A percentile compares a stretch with the other conserved stretches of the same genome.
Evolutionary conservation across 306 rosid genomes (phyloP).

Genomic region (Cucumis sativus): DNA sequence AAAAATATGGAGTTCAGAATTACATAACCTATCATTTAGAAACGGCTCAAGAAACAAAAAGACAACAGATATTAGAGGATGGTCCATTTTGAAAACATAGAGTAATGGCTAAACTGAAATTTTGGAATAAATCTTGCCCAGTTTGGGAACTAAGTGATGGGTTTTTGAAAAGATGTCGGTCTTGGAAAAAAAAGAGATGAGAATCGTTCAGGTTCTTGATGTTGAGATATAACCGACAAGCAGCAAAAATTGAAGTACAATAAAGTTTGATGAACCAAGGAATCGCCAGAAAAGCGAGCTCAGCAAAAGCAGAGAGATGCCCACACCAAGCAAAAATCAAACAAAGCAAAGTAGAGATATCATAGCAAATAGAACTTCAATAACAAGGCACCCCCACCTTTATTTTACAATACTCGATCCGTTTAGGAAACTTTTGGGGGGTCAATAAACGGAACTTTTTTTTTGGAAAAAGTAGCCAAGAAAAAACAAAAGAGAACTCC

Average conservation of each 20-base stretch:
- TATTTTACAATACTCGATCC: background rate
- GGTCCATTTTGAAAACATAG: background rate
- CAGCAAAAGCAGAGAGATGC: background rate
- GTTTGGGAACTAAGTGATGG: background rate
- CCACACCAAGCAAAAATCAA: background rate
- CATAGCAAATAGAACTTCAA: background rate
- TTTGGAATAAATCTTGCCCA: background rate
- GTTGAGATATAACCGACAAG: background rate
- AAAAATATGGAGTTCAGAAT: background rate
- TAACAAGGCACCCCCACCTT: background rate
- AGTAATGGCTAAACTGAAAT: background rate
- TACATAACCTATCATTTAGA: background rate
- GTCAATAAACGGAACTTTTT: background rate
- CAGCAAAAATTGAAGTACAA: background rate
- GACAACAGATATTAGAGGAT: background rate
- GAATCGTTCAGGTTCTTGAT: background rate
- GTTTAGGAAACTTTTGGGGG: background rate
- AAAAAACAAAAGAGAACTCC: background rate
- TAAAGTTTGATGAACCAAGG: background rate
- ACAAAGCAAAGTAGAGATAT: background rate
- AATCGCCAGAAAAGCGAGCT: background rate
- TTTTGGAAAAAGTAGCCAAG: background rate
- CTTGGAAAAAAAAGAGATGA: background rate
- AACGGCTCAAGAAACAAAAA: background rate
- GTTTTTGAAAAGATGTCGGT: background rate